Evolutionary conservation across 345 rosid species (phyloP).

Genomic region (Dovyalis caffra): DNA sequence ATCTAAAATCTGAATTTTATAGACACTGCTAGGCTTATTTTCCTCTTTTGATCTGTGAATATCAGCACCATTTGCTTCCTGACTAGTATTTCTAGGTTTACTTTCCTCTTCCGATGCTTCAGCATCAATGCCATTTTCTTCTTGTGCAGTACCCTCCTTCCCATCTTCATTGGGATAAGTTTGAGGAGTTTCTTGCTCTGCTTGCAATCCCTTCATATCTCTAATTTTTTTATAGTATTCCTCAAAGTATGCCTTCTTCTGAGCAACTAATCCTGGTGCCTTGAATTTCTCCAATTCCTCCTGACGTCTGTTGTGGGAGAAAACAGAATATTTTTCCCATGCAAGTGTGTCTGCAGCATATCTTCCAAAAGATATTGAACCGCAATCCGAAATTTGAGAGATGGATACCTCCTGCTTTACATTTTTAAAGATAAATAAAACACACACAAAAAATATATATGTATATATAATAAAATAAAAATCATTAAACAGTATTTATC

Average conservation of each 20-base stretch:
- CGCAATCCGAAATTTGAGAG: constrained; percentile 12
- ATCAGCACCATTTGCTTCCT: neutral
- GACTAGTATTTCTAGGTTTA: neutral
- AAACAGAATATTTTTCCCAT: constrained; percentile 32
- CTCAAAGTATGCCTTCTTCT: constrained; percentile 34
- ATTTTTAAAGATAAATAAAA: neutral
- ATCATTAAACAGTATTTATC: neutral
- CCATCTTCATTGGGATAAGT: constrained; percentile 2
- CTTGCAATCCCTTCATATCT: constrained; percentile 22
- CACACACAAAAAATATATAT: neutral
- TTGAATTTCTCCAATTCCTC: constrained; percentile 27
- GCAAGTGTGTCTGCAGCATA: constrained; percentile 22
- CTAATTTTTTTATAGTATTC: constrained; percentile 23
- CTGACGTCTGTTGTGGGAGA: constrained; percentile 20
- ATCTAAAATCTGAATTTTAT: constrained; percentile 1
- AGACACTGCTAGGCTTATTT: neutral
- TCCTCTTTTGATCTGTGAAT: neutral
- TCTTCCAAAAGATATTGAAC: constrained; percentile 28
- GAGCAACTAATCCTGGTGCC: constrained; percentile 30
- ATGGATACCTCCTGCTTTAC: constrained; percentile 9
- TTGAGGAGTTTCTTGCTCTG: constrained; percentile 8
- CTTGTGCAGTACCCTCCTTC: neutral
- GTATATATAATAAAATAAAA: neutral
- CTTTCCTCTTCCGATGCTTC: neutral
- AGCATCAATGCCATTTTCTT: neutral